phyloP scores from a whole-genome alignment of 2,329 filamentous ascomycete species.

The Whalleya microplaca region DNA sequence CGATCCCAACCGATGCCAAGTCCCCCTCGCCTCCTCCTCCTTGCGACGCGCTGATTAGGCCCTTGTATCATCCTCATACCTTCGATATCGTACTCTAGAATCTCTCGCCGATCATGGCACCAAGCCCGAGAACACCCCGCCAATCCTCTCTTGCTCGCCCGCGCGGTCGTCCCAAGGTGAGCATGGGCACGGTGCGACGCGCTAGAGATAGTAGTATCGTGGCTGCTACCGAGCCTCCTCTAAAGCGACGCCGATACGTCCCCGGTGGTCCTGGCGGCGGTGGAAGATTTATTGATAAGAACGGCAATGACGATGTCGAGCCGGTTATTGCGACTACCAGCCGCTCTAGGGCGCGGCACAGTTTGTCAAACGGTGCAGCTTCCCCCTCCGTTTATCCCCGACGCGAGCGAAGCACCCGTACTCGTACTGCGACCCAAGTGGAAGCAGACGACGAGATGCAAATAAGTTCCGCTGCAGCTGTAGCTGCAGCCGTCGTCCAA shows the following conservation, averaged over 20 bases:
- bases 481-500: conserved; percentile 84
- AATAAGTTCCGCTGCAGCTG: conserved; percentile 86
- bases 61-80: conserved; percentile 21
- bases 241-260: conserved; percentile 76
- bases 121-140: conserved; percentile 38
- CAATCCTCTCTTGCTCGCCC: conserved; percentile 29
- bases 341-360: conserved; percentile 54
- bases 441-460: conserved; percentile 65
- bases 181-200: conserved; percentile 33
- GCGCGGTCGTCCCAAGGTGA: conserved; percentile 31
- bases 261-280: conserved; percentile 86
- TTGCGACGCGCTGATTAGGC: conserved; percentile 41
- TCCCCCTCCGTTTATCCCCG: conserved; percentile 54
- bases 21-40: conserved; percentile 34
- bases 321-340: conserved; percentile 52
- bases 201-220: conserved; percentile 41
- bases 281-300: conserved; percentile 78
- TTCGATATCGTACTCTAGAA: conserved; percentile 5
- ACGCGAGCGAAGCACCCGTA: conserved; percentile 61
- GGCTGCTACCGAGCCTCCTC: conserved; percentile 61
- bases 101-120: conserved; percentile 32
- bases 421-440: conserved; percentile 54
- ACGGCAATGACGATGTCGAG: conserved; percentile 63
- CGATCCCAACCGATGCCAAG: conserved; percentile 31
- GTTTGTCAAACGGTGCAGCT: conserved; percentile 54